Percentiles rank a stretch among this genome's conserved stretches.
Evolutionary conservation across 2,329 filamentous ascomycete species (phyloP).

Genomic region (Passalora sequoiae): DNA sequence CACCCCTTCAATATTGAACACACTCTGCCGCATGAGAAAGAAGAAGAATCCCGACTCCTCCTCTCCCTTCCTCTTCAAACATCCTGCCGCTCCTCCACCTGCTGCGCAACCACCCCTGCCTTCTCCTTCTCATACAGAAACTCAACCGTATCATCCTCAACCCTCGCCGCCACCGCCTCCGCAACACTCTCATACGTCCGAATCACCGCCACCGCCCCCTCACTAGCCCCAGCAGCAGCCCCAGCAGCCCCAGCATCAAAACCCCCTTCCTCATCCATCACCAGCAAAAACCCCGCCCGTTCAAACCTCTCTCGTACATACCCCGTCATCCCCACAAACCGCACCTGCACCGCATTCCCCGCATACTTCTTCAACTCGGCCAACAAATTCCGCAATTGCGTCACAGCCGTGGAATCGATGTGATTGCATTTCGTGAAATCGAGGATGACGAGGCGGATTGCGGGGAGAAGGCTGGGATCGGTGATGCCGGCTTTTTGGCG

Average conservation of each 20-base stretch:
- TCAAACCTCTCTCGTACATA: constrained; percentile 33
- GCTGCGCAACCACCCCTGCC: constrained; percentile 1
- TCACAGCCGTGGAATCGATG: constrained; percentile 51
- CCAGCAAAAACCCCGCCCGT: constrained; percentile 20
- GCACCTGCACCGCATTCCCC: constrained; percentile 43
- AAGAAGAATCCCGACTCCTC: too few relatives aligned
- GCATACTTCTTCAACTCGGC: constrained; percentile 48
- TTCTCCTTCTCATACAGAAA: constrained; percentile 15
- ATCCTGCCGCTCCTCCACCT: too few relatives aligned
- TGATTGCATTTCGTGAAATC: constrained; percentile 51
- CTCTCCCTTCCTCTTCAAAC: too few relatives aligned
- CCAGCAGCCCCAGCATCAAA: constrained; percentile 4
- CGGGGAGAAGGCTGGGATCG: constrained; percentile 31
- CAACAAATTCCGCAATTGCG: constrained; percentile 47
- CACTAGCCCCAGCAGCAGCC: too few relatives aligned
- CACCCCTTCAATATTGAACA: too few relatives aligned
- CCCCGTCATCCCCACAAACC: constrained; percentile 47
- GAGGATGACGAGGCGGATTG: constrained; percentile 48
- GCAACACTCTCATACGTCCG: constrained; percentile 7
- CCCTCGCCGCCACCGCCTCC: constrained; percentile 7
- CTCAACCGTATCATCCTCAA: constrained; percentile 8
- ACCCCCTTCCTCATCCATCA: constrained; percentile 15
- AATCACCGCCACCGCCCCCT: constrained; percentile 10
- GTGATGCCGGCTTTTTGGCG: constrained; percentile 38
- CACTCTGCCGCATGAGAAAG: too few relatives aligned